Evolutionary conservation across 441 rosid genomes (phyloP), one percentile per base, ranked within the genome.

Genomic region (Arabidopsis lyrata): DNA sequence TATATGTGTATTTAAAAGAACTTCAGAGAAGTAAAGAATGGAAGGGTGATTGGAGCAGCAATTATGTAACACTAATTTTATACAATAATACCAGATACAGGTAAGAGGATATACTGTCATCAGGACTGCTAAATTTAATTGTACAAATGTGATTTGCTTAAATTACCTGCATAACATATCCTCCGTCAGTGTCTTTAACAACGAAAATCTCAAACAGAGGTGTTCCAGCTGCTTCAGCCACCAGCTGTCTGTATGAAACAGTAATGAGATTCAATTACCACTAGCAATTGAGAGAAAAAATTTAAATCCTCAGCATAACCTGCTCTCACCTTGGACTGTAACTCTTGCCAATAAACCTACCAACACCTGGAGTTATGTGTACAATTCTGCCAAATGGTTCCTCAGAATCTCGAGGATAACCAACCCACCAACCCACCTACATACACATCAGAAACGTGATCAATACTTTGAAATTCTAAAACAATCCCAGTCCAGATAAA

Each of bases 391-490:
- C 97, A 82, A 92, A 92, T 58, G 95, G 97, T 76, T 92, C 94
- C 42, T 84, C 89, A 32, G 91, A 87, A 54, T 84, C 96, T 67
- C 85, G 82, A 45, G 99, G 84, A 78, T 83, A 87, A 70, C 97
- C 91, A 73, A 92, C 96, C 99, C 99, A 95, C 99, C 99, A 94
- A 52, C 99, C 99, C 61, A 94, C 87, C 99, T 95, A 86, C 64
- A 36, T 39, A 58, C 16, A 57, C 27, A 64, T 58, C 34, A 63
- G 29, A 74, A 16, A 69, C 41, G 16, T 42, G 20, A 29, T 13
- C 0, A 41, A 24, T 41, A 24, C 68, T 53, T 50, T 42, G 2
- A 60, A 44, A 35, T 58, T 22, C 5, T 39, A 22, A 67, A n/a
- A 27, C 31, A 59, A 11, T n/a, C 63, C 45, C 35, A 55, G 61